Evolutionary conservation across 106 monocot genomes (phyloP), one percentile per base, ranked within the genome.

Genomic region (Apostasia shenzhenica): DNA sequence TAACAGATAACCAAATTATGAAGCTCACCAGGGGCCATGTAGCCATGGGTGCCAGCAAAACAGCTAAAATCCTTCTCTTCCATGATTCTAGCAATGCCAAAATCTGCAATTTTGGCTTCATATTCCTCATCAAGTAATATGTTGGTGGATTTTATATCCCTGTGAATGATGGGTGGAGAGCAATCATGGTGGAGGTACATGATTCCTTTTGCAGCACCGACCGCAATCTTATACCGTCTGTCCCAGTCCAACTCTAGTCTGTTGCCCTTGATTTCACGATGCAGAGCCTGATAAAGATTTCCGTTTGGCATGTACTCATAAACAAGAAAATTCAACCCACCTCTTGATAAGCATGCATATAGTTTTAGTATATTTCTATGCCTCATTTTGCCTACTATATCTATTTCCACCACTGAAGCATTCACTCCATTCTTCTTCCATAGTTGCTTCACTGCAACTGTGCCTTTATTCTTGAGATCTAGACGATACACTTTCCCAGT

Each of bases 121-220:
- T 81, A 91, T 5, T 85, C 83, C 57, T 81, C 79, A 44, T 91
- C 91, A 8, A 94, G 76, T 67, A 94, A 71, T 42, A 94, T 91
- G 68, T 91, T 94, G 6, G 73, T 66, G 8, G 91, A 85, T 63
- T 91, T 94, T 40, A 94, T 85, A 58, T 94, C 94, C 11, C 94
- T 74, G 57, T 94, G 94, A 37, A 94, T 67, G 61, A 94, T 81
- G 13, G 88, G 70, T 3, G 87, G 91, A 39, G 83, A 77, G 59
- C 83, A 91, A 51, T 91, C 88, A 68, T 94, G 94, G 58, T 94
- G 94, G 14, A 94, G 85, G 69, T 94, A 91, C 91, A 83, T 85
- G 42, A 94, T 70, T 26, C 94, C 94, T 68, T 88, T 85, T 4
- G 85, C 94, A 0, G 77, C 87, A 37, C 94, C 88, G 7, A 94